Evolutionary conservation across 2,329 filamentous ascomycete species (phyloP), one percentile per base, ranked within the genome.

Genomic region (Aaosphaeria arxii): DNA sequence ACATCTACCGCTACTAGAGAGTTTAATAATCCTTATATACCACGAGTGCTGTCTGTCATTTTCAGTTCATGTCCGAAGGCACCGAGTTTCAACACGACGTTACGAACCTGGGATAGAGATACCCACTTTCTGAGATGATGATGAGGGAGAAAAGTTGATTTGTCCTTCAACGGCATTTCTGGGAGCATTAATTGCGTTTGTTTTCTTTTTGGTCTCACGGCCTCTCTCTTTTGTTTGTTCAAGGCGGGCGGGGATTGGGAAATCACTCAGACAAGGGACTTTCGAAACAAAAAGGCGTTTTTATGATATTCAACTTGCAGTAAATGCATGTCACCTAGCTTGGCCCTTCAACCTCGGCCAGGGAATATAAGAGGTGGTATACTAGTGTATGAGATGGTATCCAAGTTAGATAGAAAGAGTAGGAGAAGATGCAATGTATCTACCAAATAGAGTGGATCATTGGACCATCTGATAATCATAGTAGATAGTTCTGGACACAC

Each of bases 1-100:
- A 97, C 63, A 89, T 91, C 83, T 91, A 89, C 72, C 69, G 69
- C 51, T 71, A 71, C 65, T 71, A 71, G 64, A 65, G 62, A 63
- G 64, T 47, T 63, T 66, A 62, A 48, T 54, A 51, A 36, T 36
- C 40, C 30, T 2, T 30, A 28, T 44, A 40, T 43, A 43, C 53
- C 58, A 59, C 52, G 49, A 56, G 61, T 24, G 17, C 17, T 36
- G 7, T 36, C 33, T 36, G 7, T n/a, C n/a, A 9, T 36, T 36
- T 36, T 36, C 7, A 36, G 33, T 36, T 36, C 17, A 24, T 24
- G 17, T 24, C 17, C 17, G 17, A 24, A 24, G 17, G 17, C 17
- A 24, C 17, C 17, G 17, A 60, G 64, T 71, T 75, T 75, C 77
- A 80, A 80, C 77, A 81, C 76, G 76, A 78, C 75, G 70, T 79